Base-by-base conservation (phyloP, 306 rosid genomes). In the Adenanthera pavonina region DNA sequence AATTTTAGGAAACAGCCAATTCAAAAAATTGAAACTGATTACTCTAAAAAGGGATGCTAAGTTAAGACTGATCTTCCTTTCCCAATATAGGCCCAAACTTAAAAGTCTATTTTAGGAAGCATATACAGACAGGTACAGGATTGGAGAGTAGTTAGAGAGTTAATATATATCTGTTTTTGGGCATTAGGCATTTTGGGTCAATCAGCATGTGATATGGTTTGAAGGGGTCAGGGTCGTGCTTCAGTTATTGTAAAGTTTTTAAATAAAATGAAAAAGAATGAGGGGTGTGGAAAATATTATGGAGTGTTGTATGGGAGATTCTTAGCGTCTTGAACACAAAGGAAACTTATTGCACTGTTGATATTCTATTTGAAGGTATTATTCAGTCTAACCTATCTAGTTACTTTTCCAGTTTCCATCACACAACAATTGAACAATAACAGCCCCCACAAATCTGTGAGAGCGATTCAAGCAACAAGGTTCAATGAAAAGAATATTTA, bases 21-120 rank as follows among this genome's bases (percentile, higher is more conserved):
- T 49, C 57, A 74, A 54, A 6, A 73, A 47, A 73, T 4, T 30
- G 52, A 53, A 69, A 46, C 20, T 80, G 75, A 51, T 49, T 44
- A 68, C 38, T 49, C 44, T 34, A 8, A 79, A 8, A 73, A 19
- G 75, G 40, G 48, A 66, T 38, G 33, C 6, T 35, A 47, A 61
- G 35, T 67, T 30, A 47, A 19, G 46, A 47, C 46, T 48, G 69
- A 76, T 60, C 51, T 62, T 70, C 47, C 78, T 56, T 67, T 60
- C 72, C 25, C 57, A 70, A 10, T 41, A 71, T 8, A 11, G 62
- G 2, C 10, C 2, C 33, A 56, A 20, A 53, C 25, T 16, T n/a
- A 56, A 30, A 13, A 57, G 64, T 57, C 35, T 19, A 57, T 20
- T 33, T 20, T 57, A 20, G 64, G 6, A 57, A 57, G 61, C 33